Conservation (phyloP, 1,284 basidiomycete species). For the Heterobasidion parviporum region DNA sequence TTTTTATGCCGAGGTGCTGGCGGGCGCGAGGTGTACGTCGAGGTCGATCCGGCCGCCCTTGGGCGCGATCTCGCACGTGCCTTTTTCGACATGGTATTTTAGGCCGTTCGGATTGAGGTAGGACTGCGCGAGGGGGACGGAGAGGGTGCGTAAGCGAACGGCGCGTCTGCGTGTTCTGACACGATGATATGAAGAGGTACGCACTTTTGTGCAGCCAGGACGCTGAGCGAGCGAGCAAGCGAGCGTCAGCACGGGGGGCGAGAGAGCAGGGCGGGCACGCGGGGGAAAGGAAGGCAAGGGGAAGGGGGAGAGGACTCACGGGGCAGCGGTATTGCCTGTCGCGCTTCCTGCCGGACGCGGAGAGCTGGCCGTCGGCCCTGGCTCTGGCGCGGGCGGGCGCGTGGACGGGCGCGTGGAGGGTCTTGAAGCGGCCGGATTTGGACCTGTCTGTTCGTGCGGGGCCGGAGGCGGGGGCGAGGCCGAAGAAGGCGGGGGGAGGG, state of each 20-base stretch:
- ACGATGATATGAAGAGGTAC: constrained; percentile 1
- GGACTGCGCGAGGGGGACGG: constrained; percentile 19
- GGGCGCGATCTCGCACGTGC: constrained; percentile 39
- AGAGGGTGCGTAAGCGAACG: no score
- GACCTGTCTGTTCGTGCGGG: constrained; percentile 3
- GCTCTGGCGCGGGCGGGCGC: not conserved
- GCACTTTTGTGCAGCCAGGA: constrained; percentile 24
- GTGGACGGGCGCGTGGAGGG: not conserved
- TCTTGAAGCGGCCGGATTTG: not conserved
- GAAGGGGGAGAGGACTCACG: constrained; percentile 5
- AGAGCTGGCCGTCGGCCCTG: constrained; percentile 7
- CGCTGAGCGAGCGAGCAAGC: constrained; percentile 11
- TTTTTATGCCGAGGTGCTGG: no score
- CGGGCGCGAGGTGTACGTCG: not conserved
- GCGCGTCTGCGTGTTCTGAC: no score
- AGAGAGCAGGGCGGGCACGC: no score
- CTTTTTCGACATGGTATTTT: constrained; percentile 56
- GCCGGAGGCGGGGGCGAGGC: constrained; percentile 12
- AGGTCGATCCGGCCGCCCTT: not conserved
- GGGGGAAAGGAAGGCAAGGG: not conserved
- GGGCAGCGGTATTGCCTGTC: constrained; percentile 12
- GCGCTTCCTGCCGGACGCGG: constrained; percentile 9
- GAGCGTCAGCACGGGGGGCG: no score
- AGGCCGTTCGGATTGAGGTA: constrained; percentile 58
- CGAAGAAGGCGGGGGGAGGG: constrained; percentile 21